Base-by-base conservation (phyloP, 1,284 basidiomycete genomes). In the Xerocomus subilludens region DNA sequence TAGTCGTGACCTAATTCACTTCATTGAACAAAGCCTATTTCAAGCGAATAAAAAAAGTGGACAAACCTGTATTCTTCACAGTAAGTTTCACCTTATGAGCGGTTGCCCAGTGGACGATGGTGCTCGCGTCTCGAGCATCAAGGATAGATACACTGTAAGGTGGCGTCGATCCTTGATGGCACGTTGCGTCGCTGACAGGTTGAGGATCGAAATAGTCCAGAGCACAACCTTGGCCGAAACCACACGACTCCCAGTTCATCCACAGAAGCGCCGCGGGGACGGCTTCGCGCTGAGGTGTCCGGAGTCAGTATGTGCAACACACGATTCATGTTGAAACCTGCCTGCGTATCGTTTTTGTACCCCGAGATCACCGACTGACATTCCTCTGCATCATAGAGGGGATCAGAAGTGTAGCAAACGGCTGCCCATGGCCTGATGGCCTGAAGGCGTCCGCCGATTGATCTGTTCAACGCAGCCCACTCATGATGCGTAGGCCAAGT, bases 171-270 rank as follows among this genome's bases (percentile, higher is more conserved):
- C 81, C 81, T 51, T 80, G 79, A 51, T 72, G 9, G 35, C 80
- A 80, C 14, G 58, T 64, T 23, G 56, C 32, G 8, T 64, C 58
- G 16, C 30, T 56, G 5, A 81, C 45, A 3, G 71, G 59, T n/a
- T 81, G 78, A n/a, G 79, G 80, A 25, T 79, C 27, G 21, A 38
- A 32, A 49, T 71, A 74, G 45, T 82, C 74, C 30, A 82, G 32
- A 23, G 70, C 62, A 27, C 79, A 80, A 4, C 74, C 80, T 27
- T 79, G 67, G 13, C 23, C 64, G 23, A 71, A 82, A 45, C 73
- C 64, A 47, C 79, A 80, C 5, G 70, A 42, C 51, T 82, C 79
- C 76, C 77, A 82, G 67, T 80, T 82, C 14, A 64, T 0, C 81
- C 77, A 80, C 33, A 80, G 60, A 18, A 82, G 74, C 5, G 79